Percentiles rank a stretch among this genome's conserved stretches.
Evolutionary conservation across 139 green algal genomes (phyloP).

Genomic region (Chlorella ohadii): DNA sequence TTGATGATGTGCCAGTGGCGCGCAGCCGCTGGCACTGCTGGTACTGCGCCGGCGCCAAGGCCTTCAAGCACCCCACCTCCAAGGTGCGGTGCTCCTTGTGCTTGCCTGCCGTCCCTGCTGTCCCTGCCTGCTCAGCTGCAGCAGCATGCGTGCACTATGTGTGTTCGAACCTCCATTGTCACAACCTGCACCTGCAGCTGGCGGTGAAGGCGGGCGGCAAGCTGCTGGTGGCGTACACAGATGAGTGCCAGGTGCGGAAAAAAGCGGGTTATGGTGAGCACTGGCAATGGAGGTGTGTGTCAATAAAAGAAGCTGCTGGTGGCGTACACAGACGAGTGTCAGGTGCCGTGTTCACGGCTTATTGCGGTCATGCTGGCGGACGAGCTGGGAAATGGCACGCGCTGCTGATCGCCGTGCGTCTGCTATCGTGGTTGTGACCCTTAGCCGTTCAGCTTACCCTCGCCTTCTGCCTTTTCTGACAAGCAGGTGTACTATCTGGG

Average conservation of each 20-base stretch:
- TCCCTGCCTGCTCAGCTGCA: not conserved
- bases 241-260: conserved; percentile 12
- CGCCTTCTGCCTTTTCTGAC: no score
- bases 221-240: conserved; percentile 16
- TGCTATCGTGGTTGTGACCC: no score
- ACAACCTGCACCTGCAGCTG: not conserved
- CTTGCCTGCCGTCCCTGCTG: not conserved
- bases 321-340: conserved; percentile 7
- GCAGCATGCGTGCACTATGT: no score
- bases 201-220: not conserved
- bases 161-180: no score
- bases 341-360: no score
- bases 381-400: no score
- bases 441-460: no score
- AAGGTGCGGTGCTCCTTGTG: not conserved
- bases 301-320: conserved; percentile 18
- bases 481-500: conserved; percentile 11
- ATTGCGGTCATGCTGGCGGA: no score
- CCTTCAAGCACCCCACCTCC: not conserved
- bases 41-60: not conserved
- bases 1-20: conserved; percentile 4
- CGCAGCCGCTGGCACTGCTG: conserved; percentile 9
- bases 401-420: no score
- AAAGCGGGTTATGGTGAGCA: no score
- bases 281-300: no score